Base-by-base conservation (phyloP, 768 basidiomycete species). In the Saitozyma podzolica region DNA sequence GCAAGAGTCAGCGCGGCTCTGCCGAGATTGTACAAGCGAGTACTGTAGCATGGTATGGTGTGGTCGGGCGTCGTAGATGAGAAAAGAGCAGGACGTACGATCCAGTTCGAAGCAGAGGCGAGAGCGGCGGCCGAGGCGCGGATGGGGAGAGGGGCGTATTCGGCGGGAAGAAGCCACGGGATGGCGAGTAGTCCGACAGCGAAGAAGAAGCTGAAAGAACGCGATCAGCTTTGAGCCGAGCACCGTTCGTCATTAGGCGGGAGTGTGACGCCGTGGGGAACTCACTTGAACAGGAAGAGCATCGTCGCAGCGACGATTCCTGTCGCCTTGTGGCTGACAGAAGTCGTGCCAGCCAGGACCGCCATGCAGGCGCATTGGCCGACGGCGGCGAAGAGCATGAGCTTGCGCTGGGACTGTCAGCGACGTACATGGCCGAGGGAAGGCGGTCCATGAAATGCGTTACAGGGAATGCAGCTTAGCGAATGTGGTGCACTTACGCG, bases 311-410 rank as follows among this genome's bases (percentile, higher is more conserved):
- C 45, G 45, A 47, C 45, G 45, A 47, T 17, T 11, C 45, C 45
- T 3, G 45, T 47, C 13, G 45, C 45, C 13, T 47, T 13, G 45
- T 13, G n/a, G n/a, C 13, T 47, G 13, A 47, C 45, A 11, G 45
- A 47, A 17, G 45, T 47, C 45, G 45, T 47, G 45, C 45, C 45
- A 17, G 45, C 45, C 13, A 47, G 45, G 45, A 47, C n/a, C 45
- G 45, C 45, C 45, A 47, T 47, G 45, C 45, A 47, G 45, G 45
- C 45, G 45, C 45, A 47, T 47, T 47, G 45, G n/a, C 45, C 45
- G 6, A 47, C n/a, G 45, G n/a, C 45, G 45, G 45, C 45, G 45
- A 47, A 47, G 13, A 47, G 45, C 45, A 47, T 47, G 45, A 47
- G 45, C 45, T 47, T 47, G 45, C 45, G 45, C 45, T 47, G 45